These are phyloP conservation scores for Leucosporidium scottii DNA, from an alignment of 768 basidiomycete species.

Conservation along the genomic window DNA sequence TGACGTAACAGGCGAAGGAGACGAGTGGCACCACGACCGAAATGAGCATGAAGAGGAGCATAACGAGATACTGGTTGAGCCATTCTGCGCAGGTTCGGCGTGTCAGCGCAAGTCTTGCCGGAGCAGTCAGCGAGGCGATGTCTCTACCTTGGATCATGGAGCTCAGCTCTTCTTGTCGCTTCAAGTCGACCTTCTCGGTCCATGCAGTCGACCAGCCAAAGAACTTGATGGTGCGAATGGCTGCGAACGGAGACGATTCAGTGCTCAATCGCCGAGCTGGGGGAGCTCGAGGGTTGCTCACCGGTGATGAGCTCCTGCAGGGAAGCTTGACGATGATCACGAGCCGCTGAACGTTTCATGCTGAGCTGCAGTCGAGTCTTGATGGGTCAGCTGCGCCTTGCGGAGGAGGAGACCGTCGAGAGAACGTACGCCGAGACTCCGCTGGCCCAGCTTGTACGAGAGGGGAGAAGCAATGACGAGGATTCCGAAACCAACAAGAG, in stretches of 20 bases:
- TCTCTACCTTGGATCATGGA: constrained; percentile 14
- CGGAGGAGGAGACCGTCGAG: no score
- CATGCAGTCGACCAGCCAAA: constrained; percentile 25
- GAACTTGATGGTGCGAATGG: constrained; percentile 31
- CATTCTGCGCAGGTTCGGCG: neutral
- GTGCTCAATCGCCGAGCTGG: neutral
- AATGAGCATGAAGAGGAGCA: constrained; percentile 13
- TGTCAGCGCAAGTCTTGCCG: no score
- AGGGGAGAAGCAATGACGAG: constrained; percentile 6
- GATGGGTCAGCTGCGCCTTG: no score
- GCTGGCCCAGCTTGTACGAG: no score
- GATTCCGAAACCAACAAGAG: constrained; percentile 24
- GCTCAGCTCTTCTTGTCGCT: constrained; percentile 4
- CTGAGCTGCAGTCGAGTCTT: no score
- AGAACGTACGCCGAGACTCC: no score
- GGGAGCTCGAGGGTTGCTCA: neutral
- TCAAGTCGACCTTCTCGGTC: constrained; percentile 2
- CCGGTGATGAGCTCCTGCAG: constrained; percentile 25
- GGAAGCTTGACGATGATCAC: constrained; percentile 19
- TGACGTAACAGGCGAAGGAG: constrained; percentile 21
- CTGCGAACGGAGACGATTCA: neutral
- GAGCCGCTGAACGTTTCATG: neutral
- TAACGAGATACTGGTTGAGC: neutral
- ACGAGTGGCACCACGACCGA: constrained; percentile 13
- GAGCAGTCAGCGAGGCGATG: no score